Percentiles rank a stretch among this genome's conserved stretches.
Evolutionary conservation across 78 protist genomes (phyloP).

Genomic region (Pigoraptor vietnamica): DNA sequence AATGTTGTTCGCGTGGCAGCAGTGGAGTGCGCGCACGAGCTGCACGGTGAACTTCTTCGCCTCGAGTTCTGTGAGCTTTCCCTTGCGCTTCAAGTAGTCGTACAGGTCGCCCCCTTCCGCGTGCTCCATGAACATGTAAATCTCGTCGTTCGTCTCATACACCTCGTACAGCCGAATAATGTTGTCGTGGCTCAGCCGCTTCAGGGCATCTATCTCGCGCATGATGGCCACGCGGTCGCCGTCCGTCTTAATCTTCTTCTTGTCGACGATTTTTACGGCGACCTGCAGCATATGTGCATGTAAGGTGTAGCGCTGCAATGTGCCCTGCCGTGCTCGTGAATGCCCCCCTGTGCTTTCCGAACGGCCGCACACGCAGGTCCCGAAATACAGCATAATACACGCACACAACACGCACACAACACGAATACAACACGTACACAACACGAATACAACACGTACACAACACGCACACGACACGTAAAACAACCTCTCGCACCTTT

Average conservation of each 20-base stretch:
- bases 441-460: neutral
- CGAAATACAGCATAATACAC: neutral
- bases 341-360: no score
- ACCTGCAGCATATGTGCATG: neutral
- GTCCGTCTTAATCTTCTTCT: neutral
- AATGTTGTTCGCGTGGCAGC: conserved; percentile 59
- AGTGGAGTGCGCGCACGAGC: conserved; percentile 62
- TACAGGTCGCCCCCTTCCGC: conserved; percentile 75
- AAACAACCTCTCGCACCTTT: no score
- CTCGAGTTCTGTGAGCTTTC: conserved; percentile 60
- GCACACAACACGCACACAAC: neutral
- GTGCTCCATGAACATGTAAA: conserved; percentile 42
- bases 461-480: no score
- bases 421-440: neutral
- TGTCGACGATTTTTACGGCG: conserved; percentile 30
- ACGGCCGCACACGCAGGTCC: no score
- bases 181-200: conserved; percentile 2
- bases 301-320: no score
- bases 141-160: conserved; percentile 11
- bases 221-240: neutral
- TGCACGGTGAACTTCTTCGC: conserved; percentile 74
- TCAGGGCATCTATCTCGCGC: conserved; percentile 19
- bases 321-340: no score
- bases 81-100: conserved; percentile 74
- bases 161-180: conserved; percentile 26